phyloP scores from a whole-genome alignment of 1,139 yeast species.

The Yamadazyma spencermartinsiae region DNA sequence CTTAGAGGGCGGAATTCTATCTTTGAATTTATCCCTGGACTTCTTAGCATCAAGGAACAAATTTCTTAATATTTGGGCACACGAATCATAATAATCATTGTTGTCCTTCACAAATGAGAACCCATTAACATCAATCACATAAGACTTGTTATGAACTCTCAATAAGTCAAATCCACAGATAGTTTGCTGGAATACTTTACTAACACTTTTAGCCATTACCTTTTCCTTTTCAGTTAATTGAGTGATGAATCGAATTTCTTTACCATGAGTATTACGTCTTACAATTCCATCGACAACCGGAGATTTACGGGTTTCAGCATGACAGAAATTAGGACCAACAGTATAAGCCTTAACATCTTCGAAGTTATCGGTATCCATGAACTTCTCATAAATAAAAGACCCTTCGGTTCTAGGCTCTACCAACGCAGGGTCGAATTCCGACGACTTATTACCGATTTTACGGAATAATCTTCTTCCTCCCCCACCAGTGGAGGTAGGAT shows the following conservation, averaged over 20 bases:
- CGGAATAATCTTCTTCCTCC: conserved; percentile 95
- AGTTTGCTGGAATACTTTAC: conserved; percentile 82
- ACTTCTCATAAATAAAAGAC: conserved; percentile 87
- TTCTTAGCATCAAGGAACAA: conserved; percentile 64
- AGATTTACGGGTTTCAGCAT: conserved; percentile 96
- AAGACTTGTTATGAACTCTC: conserved; percentile 84
- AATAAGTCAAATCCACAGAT: conserved; percentile 96
- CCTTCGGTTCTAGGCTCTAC: conserved; percentile 81
- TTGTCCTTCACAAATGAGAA: conserved; percentile 97
- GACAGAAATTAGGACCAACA: conserved; percentile 87
- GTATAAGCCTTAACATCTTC: conserved; percentile 99
- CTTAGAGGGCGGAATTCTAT: conserved; percentile 39
- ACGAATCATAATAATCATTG: conserved; percentile 77
- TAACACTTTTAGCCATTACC: conserved; percentile 75
- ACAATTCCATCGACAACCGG: conserved; percentile 99
- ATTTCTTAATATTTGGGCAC: conserved; percentile 75
- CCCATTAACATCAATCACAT: conserved; percentile 97
- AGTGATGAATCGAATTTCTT: conserved; percentile 90
- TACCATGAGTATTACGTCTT: conserved; percentile 95
- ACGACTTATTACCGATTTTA: conserved; percentile 94
- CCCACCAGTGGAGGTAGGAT: conserved; percentile 87
- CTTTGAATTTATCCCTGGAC: conserved; percentile 42
- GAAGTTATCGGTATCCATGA: conserved; percentile 97
- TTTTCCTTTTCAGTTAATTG: conserved; percentile 74
- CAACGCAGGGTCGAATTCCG: conserved; percentile 89